phyloP scores from a whole-genome alignment of 2,329 filamentous ascomycete species.

The Blumeria graminis region DNA sequence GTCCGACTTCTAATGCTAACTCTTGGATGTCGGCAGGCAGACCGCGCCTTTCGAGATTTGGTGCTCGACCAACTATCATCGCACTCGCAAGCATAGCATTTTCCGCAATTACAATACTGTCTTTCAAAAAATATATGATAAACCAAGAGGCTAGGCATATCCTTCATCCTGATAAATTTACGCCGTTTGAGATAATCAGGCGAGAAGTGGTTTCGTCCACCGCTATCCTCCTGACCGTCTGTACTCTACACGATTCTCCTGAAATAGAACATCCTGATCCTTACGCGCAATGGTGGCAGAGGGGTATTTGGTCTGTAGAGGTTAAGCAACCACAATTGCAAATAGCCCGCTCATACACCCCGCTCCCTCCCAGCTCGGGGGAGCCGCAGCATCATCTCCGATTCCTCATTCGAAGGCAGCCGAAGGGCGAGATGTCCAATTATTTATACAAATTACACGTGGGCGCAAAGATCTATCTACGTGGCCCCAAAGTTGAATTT shows the following conservation, averaged over 20 bases:
- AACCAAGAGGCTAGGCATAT: not conserved
- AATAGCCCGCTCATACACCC: constrained; percentile 79
- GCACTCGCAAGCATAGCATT: too few relatives aligned
- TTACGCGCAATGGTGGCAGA: constrained; percentile 26
- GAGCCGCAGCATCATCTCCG: constrained; percentile 25
- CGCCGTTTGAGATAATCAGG: constrained; percentile 36
- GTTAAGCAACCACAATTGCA: constrained; percentile 87
- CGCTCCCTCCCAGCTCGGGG: constrained; percentile 33
- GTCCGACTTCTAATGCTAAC: too few relatives aligned
- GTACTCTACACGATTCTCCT: constrained; percentile 15
- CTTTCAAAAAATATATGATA: not conserved
- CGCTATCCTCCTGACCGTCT: constrained; percentile 43
- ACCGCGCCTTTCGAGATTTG: too few relatives aligned
- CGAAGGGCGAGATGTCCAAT: constrained; percentile 61
- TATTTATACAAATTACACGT: constrained; percentile 45
- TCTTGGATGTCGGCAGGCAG: too few relatives aligned
- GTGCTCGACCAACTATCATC: too few relatives aligned
- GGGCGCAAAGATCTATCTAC: constrained; percentile 43
- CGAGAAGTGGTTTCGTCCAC: constrained; percentile 40
- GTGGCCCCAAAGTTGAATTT: constrained; percentile 37
- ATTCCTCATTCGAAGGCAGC: constrained; percentile 57
- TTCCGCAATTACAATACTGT: too few relatives aligned
- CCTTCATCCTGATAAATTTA: constrained; percentile 20
- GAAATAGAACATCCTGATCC: constrained; percentile 5
- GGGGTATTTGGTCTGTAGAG: constrained; percentile 68